A percentile compares a stretch with the other conserved stretches of the same genome.
phyloP scores from a whole-genome alignment of 768 basidiomycete genomes.

The Porpolomopsis calyptriformis region DNA sequence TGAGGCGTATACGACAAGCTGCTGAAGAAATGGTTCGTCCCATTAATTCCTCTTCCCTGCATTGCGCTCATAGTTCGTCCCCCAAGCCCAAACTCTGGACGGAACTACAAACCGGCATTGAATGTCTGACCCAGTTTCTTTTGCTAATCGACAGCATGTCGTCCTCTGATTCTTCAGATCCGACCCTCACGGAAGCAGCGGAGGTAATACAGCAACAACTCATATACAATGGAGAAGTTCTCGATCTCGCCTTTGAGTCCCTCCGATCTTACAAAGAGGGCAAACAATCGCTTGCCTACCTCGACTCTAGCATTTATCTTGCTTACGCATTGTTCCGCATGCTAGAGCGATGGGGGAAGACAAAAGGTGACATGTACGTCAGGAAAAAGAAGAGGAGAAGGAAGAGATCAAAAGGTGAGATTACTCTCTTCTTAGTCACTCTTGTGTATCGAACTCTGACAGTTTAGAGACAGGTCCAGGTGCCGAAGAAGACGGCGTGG shows the following conservation, averaged over 20 bases:
- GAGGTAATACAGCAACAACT: constrained; percentile 79
- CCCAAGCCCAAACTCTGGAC: constrained; percentile 88
- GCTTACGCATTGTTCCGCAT: constrained; percentile 78
- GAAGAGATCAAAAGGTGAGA: constrained; percentile 35
- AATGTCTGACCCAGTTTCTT: constrained; percentile 87
- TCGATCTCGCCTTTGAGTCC: constrained; percentile 78
- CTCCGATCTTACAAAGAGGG: constrained; percentile 71
- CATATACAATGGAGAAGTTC: constrained; percentile 90
- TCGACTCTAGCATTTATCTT: constrained; percentile 78
- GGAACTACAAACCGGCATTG: constrained; percentile 87
- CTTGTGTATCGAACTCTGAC: background rate
- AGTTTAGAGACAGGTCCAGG: constrained; percentile 1
- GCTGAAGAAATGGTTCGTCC: constrained; percentile 86
- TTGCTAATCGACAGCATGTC: constrained; percentile 83
- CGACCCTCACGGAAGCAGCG: constrained; percentile 57
- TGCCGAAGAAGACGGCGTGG: constrained; percentile 51
- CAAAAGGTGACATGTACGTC: constrained; percentile 61
- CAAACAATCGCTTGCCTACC: constrained; percentile 68
- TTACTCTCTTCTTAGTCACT: constrained; percentile 6
- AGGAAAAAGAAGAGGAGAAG: constrained; percentile 48
- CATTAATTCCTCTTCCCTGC: constrained; percentile 6
- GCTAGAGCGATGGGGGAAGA: constrained; percentile 82
- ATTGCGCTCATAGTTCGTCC: constrained; percentile 5
- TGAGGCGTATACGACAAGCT: constrained; percentile 78
- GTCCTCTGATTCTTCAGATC: constrained; percentile 35